Percentiles rank a stretch among this genome's conserved stretches.
phyloP scores from a whole-genome alignment of 1,284 basidiomycete genomes.

The Pseudomicrostroma phylloplanum region DNA sequence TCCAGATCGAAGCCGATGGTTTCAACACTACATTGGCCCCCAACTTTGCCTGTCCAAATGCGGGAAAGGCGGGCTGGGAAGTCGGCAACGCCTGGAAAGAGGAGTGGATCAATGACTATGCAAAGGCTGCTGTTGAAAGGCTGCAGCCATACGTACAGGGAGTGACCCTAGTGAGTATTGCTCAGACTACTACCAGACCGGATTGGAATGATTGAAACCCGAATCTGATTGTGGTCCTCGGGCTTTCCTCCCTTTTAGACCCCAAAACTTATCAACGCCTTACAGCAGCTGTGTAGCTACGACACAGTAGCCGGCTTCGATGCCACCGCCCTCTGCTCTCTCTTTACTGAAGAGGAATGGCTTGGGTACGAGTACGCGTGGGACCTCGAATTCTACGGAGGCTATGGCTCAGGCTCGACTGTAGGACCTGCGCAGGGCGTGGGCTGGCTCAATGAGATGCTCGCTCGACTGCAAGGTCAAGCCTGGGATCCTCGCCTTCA shows the following conservation, averaged over 20 bases:
- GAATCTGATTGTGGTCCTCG: slow-evolving; percentile 14
- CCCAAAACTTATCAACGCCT: background rate
- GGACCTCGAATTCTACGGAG: slow-evolving; percentile 48
- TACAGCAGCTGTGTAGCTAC: slow-evolving; percentile 49
- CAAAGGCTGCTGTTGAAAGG: slow-evolving; percentile 3
- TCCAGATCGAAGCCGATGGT: slow-evolving; percentile 40
- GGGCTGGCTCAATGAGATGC: slow-evolving; percentile 62
- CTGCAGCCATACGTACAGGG: background rate
- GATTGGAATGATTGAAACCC: background rate
- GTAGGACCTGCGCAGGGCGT: slow-evolving; percentile 71
- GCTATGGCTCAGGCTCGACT: slow-evolving; percentile 72
- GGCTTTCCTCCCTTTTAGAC: slow-evolving; percentile 19
- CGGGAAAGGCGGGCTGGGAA: slow-evolving; percentile 12
- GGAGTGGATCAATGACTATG: slow-evolving; percentile 8
- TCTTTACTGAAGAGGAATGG: slow-evolving; percentile 86
- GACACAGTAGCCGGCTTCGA: slow-evolving; percentile 78
- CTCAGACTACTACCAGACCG: slow-evolving; percentile 8
- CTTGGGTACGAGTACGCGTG: slow-evolving; percentile 72
- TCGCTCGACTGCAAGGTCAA: slow-evolving; percentile 25
- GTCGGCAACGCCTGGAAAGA: slow-evolving; percentile 12
- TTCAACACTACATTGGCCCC: slow-evolving; percentile 47
- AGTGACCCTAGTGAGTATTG: slow-evolving; percentile 16
- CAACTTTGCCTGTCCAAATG: slow-evolving; percentile 35
- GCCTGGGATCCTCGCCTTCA: slow-evolving; percentile 7
- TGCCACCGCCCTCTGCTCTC: slow-evolving; percentile 67